phyloP scores from a whole-genome alignment of 768 basidiomycete species.

The Dioszegia hungarica region DNA sequence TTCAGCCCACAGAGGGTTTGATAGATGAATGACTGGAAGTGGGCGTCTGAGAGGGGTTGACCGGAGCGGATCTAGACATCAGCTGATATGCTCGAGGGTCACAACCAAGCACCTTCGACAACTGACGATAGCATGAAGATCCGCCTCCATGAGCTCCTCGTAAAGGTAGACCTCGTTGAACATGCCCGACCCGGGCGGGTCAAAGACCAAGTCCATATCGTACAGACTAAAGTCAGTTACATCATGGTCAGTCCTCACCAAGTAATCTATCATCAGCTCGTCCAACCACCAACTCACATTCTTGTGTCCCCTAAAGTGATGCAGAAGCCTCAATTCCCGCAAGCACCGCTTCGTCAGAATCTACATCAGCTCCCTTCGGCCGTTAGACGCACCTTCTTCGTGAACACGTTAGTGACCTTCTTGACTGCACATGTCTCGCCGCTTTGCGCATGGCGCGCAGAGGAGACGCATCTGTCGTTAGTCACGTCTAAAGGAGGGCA shows the following conservation, averaged over 20 bases:
- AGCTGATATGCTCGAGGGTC: too few species aligned
- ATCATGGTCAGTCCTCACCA: conserved; percentile 14
- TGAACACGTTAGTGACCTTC: conserved; percentile 49
- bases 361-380: conserved; percentile 13
- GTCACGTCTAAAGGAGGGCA: conserved; percentile 49
- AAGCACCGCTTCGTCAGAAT: conserved; percentile 96
- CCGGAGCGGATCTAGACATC: conserved; percentile 51
- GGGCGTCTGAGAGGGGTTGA: conserved; percentile 53
- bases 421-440: conserved; percentile 49
- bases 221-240: conserved; percentile 73
- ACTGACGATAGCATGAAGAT: conserved; percentile 92
- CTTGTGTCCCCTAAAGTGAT: conserved; percentile 98
- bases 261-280: conserved; percentile 19
- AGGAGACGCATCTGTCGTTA: conserved; percentile 37
- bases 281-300: conserved; percentile 60
- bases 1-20: conserved; percentile 97
- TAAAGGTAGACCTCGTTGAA: conserved; percentile 88
- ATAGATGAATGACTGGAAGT: conserved; percentile 79
- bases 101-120: neutral
- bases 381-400: conserved; percentile 43
- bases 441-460: conserved; percentile 52
- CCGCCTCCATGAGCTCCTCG: conserved; percentile 99
- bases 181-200: conserved; percentile 66
- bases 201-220: conserved; percentile 97
- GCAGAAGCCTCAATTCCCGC: conserved; percentile 82